Evolutionary conservation across 345 rosid genomes (phyloP), one percentile per base, ranked within the genome.

Genomic region (Populus alba): DNA sequence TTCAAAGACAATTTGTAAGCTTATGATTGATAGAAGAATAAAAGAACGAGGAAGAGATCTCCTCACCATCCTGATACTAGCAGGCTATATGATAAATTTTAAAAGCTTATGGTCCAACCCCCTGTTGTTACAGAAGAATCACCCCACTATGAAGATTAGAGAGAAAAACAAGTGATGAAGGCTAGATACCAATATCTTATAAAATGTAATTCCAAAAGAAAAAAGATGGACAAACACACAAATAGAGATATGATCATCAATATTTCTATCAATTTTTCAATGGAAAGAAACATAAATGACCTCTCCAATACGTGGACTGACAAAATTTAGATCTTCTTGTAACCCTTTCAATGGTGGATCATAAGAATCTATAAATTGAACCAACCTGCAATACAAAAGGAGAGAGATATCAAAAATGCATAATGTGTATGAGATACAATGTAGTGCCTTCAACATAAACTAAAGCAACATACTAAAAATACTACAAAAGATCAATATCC

Each of bases 241-340:
- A 55, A 55, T 55, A 2, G 23, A 55, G n/a, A 55, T 38, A 27
- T 3, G 5, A 74, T n/a, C 20, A 68, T 27, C 29, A 55, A 49
- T 67, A 33, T 51, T 10, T 61, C 33, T 55, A 25, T 35, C 39
- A 70, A 66, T 66, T 53, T 70, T 29, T 45, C 23, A 17, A 66
- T 9, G 67, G 23, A 73, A 72, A 75, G 59, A 76, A 55, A 87
- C 16, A 71, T 49, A 23, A 81, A 79, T 83, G 75, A 96, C 99
- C 99, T 96, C 99, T 87, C 98, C 99, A 76, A 96, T 92, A 67
- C 98, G 97, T 77, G 97, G 98, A 81, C 97, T 96, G 81, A 92
- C 99, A 86, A 96, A 94, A 90, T 96, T 94, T 65, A 96, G 87
- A 83, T 96, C 98, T 83, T 96, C 99, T 77, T 96, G 99, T 80